Evolutionary conservation across 331 rosid genomes (phyloP), one percentile per base, ranked within the genome.

Genomic region (Rhamnella rubrinervis): DNA sequence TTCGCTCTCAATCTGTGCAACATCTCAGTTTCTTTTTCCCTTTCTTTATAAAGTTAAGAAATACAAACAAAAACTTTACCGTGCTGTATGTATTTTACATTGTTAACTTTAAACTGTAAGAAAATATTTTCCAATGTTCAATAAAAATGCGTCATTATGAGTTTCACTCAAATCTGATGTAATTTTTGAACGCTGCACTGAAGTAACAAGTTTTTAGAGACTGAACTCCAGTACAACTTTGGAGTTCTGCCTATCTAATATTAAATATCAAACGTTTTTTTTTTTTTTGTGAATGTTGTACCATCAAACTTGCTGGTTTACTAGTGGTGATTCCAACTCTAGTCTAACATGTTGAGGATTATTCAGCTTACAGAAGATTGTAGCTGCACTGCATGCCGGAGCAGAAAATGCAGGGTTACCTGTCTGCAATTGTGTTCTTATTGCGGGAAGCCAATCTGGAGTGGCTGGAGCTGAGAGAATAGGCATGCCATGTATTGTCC

Each of bases 401-500:
- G 95, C 98, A 14, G 98, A 93, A 80, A 72, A 25, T 82, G 89
- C 89, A 5, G 83, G 89, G 55, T 11, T 78, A 68, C 89, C 97
- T 56, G 84, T 85, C 72, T 9, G 77, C 82, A 80, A 83, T 63
- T 93, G 96, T 66, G 81, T 90, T 78, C 89, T 93, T 25, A 66
- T 93, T 74, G 92, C 97, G 18, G 98, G 98, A 85, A 90, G 90
- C 85, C 88, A 88, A 71, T 72, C 87, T 74, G 96, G 98, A 62
- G 85, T 87, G 37, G 79, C 70, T 73, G 97, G 92, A 72, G 98
- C 97, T 60, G 84, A 67, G 64, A 83, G 76, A 63, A 88, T 87
- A 52, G 97, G 95, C 73, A 93, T 90, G 95, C 97, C 96, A 13
- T 86, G 98, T 56, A 78, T 87, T 72, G 91, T 90, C 75, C 56